These are phyloP conservation scores for Strobilomyces echinocephalus DNA, from an alignment of 768 basidiomycete species.

Conservation along the genomic window DNA sequence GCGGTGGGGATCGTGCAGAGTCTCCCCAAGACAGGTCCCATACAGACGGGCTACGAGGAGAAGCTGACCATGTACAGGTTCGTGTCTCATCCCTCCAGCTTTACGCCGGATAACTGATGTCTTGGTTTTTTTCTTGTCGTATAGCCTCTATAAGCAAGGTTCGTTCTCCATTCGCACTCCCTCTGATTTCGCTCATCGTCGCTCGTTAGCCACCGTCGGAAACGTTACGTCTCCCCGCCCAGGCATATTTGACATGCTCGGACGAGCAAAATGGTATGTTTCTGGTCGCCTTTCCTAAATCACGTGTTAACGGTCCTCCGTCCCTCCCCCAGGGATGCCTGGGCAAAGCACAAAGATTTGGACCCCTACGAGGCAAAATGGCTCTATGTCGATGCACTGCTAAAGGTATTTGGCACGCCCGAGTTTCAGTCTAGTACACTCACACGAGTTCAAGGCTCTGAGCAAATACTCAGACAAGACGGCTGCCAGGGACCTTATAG, in stretches of 20 bases:
- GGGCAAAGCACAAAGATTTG: conserved; percentile 88
- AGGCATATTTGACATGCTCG: conserved; percentile 86
- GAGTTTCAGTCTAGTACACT: not conserved
- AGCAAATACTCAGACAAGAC: conserved; percentile 83
- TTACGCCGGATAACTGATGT: conserved; percentile 5
- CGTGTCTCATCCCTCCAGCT: conserved; percentile 13
- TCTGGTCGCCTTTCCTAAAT: conserved; percentile 6
- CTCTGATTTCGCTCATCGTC: conserved; percentile 1
- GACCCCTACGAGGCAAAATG: conserved; percentile 78
- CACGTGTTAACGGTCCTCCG: conserved; percentile 18
- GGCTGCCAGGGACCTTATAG: conserved; percentile 64
- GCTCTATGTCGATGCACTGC: conserved; percentile 81
- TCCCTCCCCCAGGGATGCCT: conserved; percentile 68
- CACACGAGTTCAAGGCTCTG: conserved; percentile 50
- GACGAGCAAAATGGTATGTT: conserved; percentile 84
- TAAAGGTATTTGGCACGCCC: conserved; percentile 52
- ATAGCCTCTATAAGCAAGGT: conserved; percentile 93
- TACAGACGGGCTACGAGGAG: conserved; percentile 94
- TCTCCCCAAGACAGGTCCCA: conserved; percentile 89
- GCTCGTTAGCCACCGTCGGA: conserved; percentile 71
- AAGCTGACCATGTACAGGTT: conserved; percentile 92
- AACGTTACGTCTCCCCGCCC: conserved; percentile 78
- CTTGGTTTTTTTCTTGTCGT: not conserved
- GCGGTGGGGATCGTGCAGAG: conserved; percentile 93
- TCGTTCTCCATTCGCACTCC: not conserved